Base-by-base conservation (phyloP, 495 filamentous ascomycete genomes). In the Oleoguttula mirabilis region DNA sequence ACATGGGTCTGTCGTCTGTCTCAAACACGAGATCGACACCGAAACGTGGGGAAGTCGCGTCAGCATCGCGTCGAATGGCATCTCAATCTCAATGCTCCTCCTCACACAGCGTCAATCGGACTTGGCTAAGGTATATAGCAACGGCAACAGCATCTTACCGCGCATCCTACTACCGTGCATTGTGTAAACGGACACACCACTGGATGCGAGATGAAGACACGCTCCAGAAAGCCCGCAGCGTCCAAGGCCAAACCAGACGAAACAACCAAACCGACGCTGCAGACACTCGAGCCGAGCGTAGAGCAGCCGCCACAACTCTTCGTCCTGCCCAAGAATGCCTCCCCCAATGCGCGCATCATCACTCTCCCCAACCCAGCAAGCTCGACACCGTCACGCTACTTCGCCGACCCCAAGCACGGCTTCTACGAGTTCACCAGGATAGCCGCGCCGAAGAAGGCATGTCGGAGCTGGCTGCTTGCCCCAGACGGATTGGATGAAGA, bases 341-440 rank as follows among this genome's bases (percentile, higher is more conserved):
- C 73, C 21, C 53, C 69, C 40, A 70, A 76, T 38, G 73, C 79
- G 17, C 73, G 77, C 43, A 76, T 96, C 38, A 59, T 93, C 51
- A 79, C 77, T 21, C 68, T 98, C 10, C 70, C 77, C n/a, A 73
- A 94, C 58, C 88, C 92, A 8, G 77, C 77, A 46, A 81, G 75
- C 31, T 59, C 52, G 16, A 66, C 64, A 11, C 71, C 79, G 4
- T 72, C 67, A 34, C 73, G 83, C 43, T 96, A 88, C 59, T 73
- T 85, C 44, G 77, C 85, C 55, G 90, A 86, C 56, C 84, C 87
- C 3, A 59, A 71, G 21, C 72, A 72, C 10, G 90, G 88, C 20
- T 67, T 94, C 47, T 86, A 81, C 63, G 90, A 98, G 57, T 87
- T 96, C 64, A 94, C 77, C 11, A 71, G 71, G 28, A 69, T 96